These are phyloP conservation scores for Centaurea solstitialis DNA, from an alignment of 129 eudicot genomes.

Conservation along the genomic window DNA sequence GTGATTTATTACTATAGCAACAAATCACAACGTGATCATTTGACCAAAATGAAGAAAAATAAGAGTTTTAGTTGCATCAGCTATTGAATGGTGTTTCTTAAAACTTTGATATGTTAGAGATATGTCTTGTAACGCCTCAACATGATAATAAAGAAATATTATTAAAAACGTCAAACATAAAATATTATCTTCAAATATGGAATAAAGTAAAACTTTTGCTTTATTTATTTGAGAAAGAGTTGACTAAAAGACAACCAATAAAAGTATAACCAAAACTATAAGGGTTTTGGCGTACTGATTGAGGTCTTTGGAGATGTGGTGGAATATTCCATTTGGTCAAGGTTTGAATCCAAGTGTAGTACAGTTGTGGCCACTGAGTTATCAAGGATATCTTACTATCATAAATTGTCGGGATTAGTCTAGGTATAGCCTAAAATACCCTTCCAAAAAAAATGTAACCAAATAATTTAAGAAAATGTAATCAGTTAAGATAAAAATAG, in stretches of 20 bases:
- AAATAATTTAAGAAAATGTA: no score
- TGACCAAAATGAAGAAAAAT: neutral
- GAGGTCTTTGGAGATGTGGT: no score
- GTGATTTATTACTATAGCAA: slow-evolving; percentile 17
- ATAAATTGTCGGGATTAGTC: no score
- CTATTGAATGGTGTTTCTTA: neutral
- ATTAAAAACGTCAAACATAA: neutral
- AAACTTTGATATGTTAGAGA: neutral
- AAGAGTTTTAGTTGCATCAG: neutral
- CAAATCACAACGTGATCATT: neutral
- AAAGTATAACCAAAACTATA: no score
- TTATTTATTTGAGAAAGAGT: neutral
- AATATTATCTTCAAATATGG: neutral
- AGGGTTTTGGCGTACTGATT: no score
- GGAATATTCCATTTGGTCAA: no score
- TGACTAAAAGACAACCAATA: neutral
- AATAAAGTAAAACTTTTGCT: neutral
- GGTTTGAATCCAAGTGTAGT: no score
- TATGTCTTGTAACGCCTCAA: slow-evolving; percentile 11
- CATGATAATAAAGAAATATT: neutral
- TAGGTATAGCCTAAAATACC: no score
- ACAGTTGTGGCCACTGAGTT: no score
- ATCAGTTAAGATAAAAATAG: no score
- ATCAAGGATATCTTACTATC: no score
- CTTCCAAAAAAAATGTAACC: neutral